Evolutionary conservation across 345 rosid genomes (phyloP).

Genomic region (Limnanthes douglasii): DNA sequence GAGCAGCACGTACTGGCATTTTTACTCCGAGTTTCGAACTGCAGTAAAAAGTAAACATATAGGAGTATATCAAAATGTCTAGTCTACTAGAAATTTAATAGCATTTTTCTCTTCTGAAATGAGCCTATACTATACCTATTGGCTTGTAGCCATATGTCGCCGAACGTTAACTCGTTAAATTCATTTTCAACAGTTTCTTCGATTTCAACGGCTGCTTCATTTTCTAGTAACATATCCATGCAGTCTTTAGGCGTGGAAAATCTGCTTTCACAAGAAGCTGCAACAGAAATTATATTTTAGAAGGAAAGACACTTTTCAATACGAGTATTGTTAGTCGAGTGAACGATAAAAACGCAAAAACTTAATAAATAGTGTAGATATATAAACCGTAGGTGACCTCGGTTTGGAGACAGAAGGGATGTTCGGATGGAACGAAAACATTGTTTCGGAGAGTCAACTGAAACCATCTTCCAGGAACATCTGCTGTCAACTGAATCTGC

Average conservation of each 20-base stretch:
- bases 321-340: too few species aligned
- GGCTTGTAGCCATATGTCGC: constrained; percentile 8
- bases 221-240: too few species aligned
- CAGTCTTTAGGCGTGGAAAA: too few species aligned
- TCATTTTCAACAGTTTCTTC: too few species aligned
- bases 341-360: too few species aligned
- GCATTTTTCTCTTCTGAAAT: not conserved
- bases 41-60: constrained; percentile 7
- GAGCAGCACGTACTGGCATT: constrained; percentile 31
- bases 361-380: not conserved
- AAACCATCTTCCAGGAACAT: constrained; percentile 12
- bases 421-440: constrained; percentile 23
- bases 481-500: constrained; percentile 15
- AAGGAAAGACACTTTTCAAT: too few species aligned
- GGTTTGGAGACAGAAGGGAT: constrained; percentile 16
- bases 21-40: constrained; percentile 23
- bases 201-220: too few species aligned
- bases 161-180: constrained; percentile 1
- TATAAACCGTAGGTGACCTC: constrained; percentile 8
- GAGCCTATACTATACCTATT: constrained; percentile 14
- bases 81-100: not conserved
- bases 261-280: constrained; percentile 16
- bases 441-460: constrained; percentile 11
- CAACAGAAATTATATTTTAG: constrained; percentile 2
- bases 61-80: not conserved